Evolutionary conservation across 2,329 filamentous ascomycete species (phyloP).

Genomic region (Mycosphaerella sp.): DNA sequence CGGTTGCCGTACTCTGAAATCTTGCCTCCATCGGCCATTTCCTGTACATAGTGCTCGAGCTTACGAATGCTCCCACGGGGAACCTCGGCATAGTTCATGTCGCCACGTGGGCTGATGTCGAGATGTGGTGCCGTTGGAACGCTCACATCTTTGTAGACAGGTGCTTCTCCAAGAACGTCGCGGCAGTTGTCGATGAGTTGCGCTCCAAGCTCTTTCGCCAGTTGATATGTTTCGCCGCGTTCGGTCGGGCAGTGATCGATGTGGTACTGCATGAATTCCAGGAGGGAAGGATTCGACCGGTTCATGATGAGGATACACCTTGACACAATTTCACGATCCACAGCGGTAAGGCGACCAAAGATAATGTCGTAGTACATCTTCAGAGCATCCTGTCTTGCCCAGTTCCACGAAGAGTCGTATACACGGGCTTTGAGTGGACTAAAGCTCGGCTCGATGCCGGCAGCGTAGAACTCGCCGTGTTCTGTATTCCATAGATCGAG

Average conservation of each 20-base stretch:
- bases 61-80: constrained; percentile 87
- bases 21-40: constrained; percentile 98
- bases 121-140: constrained; percentile 88
- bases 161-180: constrained; percentile 75
- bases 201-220: constrained; percentile 90
- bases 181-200: constrained; percentile 97
- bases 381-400: constrained; percentile 93
- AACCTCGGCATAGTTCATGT: constrained; percentile 84
- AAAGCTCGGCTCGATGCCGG: constrained; percentile 91
- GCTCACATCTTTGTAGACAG: constrained; percentile 93
- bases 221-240: constrained; percentile 91
- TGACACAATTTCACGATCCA: constrained; percentile 97
- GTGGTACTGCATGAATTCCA: constrained; percentile 99
- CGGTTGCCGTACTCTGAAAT: constrained; percentile 98
- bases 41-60: constrained; percentile 94
- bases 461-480: constrained; percentile 92
- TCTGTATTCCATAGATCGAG: constrained; percentile 92
- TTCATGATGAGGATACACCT: constrained; percentile 99
- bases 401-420: constrained; percentile 99
- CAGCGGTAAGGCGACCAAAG: constrained; percentile 84
- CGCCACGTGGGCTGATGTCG: constrained; percentile 84
- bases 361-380: constrained; percentile 99
- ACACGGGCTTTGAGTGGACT: constrained; percentile 88
- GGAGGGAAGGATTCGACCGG: constrained; percentile 86
- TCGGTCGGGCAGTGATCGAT: constrained; percentile 98